Percentiles rank a stretch among this genome's conserved stretches.
Evolutionary conservation across 2,329 filamentous ascomycete species (phyloP).

Genomic region (Aspergillus sp.): DNA sequence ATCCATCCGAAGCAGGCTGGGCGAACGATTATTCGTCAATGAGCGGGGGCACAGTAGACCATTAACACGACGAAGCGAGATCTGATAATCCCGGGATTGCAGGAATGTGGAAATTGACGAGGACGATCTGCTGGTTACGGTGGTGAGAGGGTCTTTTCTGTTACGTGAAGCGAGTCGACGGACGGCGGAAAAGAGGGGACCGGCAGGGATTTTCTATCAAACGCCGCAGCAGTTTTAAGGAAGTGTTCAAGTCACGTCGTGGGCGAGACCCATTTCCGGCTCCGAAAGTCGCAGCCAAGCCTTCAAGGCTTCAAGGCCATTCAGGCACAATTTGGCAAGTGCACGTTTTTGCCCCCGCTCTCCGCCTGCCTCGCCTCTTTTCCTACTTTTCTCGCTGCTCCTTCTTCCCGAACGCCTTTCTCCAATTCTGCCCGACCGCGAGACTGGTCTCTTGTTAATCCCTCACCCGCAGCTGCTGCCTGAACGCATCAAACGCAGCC

Average conservation of each 20-base stretch:
- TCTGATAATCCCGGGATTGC: constrained; percentile 7
- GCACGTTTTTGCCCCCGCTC: neutral
- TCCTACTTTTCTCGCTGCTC: neutral
- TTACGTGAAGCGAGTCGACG: constrained; percentile 9
- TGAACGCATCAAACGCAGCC: neutral
- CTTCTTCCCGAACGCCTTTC: neutral
- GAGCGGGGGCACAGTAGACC: neutral
- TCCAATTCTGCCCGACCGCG: neutral
- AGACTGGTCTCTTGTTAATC: neutral
- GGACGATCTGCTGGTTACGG: constrained; percentile 4
- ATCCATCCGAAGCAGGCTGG: constrained; percentile 12
- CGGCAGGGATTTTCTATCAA: too few relatives aligned
- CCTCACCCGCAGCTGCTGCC: neutral
- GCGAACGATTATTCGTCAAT: constrained; percentile 13
- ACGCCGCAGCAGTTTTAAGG: neutral
- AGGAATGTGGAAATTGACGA: constrained; percentile 2
- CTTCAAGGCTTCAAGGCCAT: neutral
- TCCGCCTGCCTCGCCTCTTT: neutral
- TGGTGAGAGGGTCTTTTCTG: constrained; percentile 8
- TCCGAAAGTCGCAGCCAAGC: constrained; percentile 23
- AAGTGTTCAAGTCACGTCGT: constrained; percentile 13
- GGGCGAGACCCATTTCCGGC: constrained; percentile 9
- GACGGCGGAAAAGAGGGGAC: neutral
- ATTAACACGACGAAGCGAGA: constrained; percentile 4
- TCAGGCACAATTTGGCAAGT: neutral